Base-by-base conservation (phyloP, 257 asterid species). In the Solanum tarijense region DNA sequence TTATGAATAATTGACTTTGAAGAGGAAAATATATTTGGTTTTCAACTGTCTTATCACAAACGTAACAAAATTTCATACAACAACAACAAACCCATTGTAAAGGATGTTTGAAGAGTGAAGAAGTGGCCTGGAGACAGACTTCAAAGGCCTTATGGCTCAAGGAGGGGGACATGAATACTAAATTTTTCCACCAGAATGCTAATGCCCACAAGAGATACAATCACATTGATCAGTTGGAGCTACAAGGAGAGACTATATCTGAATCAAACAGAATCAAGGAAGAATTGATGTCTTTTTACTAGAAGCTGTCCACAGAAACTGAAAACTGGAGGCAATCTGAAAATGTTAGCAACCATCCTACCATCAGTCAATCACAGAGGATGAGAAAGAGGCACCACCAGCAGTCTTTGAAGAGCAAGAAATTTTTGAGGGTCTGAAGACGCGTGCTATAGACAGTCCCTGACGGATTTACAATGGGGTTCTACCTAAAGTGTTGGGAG, bases 61-160 rank as follows among this genome's bases (percentile, higher is more conserved):
- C 20, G 11, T 48, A 82, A 48, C 69, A 46, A 29, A 79, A 29
- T 46, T 43, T 81, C 85, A 81, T 46, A 46, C n/a, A 69, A 71
- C 41, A 69, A 71, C 41, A 71, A 31, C 39, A 31, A 71, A 31
- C 25, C n/a, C 1, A 7, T 34, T 71, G 39, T 71, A 60, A 58
- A 58, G 68, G 68, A 21, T 21, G 27, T 8, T 58, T 58, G 68
- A 69, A 27, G 21, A 69, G 32, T 69, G 75, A 69, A 29, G 98
- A 43, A 92, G 93, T 89, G 95, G 62, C 94, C 94, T 35, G 16
- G 43, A 73, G 81, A 34, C 81, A 18, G 12, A 32, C 4, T 9
- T 34, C 16, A 9, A 73, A 12, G 46, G 29, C 82, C 39, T 34
- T 32, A 14, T 73, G 29, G 18, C 27, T 73, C 10, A 73, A 34